phyloP scores from a whole-genome alignment of 345 rosid species.

The Populus alba region DNA sequence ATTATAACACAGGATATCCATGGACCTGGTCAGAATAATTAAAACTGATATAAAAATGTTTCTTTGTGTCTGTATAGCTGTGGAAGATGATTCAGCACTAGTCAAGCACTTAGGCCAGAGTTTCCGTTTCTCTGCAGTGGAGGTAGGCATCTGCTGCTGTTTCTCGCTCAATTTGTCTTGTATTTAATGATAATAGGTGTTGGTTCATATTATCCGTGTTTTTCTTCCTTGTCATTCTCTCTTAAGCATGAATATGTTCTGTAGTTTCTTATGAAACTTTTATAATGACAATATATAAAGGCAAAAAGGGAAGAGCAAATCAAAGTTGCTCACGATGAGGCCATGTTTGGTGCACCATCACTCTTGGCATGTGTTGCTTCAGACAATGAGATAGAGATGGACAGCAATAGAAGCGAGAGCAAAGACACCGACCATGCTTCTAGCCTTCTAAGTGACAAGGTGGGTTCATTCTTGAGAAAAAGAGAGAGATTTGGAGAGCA shows the following conservation, averaged over 20 bases:
- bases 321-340: constrained; percentile 79
- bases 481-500: not conserved
- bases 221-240: too few relatives aligned
- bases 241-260: not conserved
- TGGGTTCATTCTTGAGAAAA: constrained; percentile 10
- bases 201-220: not conserved
- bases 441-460: constrained; percentile 80
- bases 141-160: constrained; percentile 42
- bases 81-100: constrained; percentile 71
- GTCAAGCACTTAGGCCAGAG: constrained; percentile 88
- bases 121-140: constrained; percentile 76
- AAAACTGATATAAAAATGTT: not conserved
- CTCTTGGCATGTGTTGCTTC: constrained; percentile 21
- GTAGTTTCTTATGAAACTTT: not conserved
- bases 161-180: not conserved
- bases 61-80: constrained; percentile 42
- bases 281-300: constrained; percentile 29
- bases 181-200: not conserved
- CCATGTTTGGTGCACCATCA: constrained; percentile 81
- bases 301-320: constrained; percentile 71
- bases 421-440: constrained; percentile 30
- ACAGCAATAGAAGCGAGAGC: constrained; percentile 32
- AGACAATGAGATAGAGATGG: constrained; percentile 38
- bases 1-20: not conserved
- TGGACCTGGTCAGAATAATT: not conserved